These are phyloP conservation scores for Cucurbita maxima DNA, from an alignment of 306 rosid genomes.

Conservation along the genomic window DNA sequence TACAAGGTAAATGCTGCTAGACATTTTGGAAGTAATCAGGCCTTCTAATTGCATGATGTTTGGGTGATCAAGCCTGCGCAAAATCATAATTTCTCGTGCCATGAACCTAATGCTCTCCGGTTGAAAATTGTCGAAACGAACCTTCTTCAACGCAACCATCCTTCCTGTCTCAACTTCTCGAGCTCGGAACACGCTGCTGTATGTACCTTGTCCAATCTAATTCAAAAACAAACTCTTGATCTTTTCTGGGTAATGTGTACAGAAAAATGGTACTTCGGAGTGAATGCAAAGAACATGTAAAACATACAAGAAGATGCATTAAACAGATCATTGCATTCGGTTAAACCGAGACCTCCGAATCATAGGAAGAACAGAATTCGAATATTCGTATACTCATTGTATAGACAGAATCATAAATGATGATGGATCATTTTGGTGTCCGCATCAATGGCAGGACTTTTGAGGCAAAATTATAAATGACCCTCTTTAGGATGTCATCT, in stretches of 20 bases:
- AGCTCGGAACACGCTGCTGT: constrained; percentile 91
- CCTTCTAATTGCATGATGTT: constrained; percentile 93
- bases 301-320: neutral
- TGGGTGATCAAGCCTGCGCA: constrained; percentile 90
- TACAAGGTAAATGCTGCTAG: constrained; percentile 84
- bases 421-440: neutral
- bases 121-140: constrained; percentile 78
- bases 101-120: constrained; percentile 88
- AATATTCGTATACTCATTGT: neutral
- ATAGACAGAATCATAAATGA: neutral
- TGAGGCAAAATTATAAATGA: neutral
- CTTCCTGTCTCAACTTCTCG: constrained; percentile 71
- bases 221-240: neutral
- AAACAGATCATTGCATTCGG: neutral
- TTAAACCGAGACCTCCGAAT: neutral
- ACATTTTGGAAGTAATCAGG: constrained; percentile 52
- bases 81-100: constrained; percentile 86
- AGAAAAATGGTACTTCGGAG: neutral
- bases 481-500: neutral
- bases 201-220: constrained; percentile 98
- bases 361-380: neutral
- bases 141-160: constrained; percentile 86
- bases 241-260: neutral
- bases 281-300: neutral
- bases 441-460: neutral